Conservation (phyloP, 2,329 filamentous ascomycete genomes). For the Didymella keratinophila region DNA sequence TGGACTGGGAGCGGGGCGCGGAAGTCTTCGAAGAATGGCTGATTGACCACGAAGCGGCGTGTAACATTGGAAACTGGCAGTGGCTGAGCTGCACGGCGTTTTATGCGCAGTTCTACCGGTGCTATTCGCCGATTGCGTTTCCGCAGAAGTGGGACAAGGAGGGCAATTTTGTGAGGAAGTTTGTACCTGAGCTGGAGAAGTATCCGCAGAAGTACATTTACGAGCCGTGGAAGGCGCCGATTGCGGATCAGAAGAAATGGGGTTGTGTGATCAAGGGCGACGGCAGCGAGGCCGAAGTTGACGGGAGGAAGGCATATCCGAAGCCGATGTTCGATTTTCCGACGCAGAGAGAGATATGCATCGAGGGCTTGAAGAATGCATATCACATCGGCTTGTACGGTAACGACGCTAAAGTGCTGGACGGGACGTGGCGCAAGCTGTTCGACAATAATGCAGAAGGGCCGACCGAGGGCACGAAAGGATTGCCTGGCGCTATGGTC, state of each 20-base stretch:
- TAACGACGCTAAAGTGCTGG: constrained; percentile 65
- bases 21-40: constrained; percentile 81
- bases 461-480: constrained; percentile 52
- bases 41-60: constrained; percentile 76
- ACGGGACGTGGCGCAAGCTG: constrained; percentile 65
- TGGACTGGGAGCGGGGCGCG: constrained; percentile 80
- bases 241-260: constrained; percentile 72
- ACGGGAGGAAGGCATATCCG: constrained; percentile 65
- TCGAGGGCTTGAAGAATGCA: constrained; percentile 74
- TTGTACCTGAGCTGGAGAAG: constrained; percentile 70
- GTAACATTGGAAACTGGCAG: constrained; percentile 80
- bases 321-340: constrained; percentile 81
- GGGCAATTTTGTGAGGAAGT: constrained; percentile 69
- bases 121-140: constrained; percentile 75
- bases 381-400: constrained; percentile 72
- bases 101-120: constrained; percentile 74
- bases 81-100: constrained; percentile 81
- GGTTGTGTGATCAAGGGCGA: constrained; percentile 66
- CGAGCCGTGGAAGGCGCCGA: constrained; percentile 78
- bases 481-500: constrained; percentile 52
- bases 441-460: constrained; percentile 59
- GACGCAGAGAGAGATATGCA: constrained; percentile 67
- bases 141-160: constrained; percentile 78
- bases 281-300: constrained; percentile 45
- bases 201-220: constrained; percentile 76